These are phyloP conservation scores for Eutrema salsugineum DNA, from an alignment of 441 rosid species.

Conservation along the genomic window DNA sequence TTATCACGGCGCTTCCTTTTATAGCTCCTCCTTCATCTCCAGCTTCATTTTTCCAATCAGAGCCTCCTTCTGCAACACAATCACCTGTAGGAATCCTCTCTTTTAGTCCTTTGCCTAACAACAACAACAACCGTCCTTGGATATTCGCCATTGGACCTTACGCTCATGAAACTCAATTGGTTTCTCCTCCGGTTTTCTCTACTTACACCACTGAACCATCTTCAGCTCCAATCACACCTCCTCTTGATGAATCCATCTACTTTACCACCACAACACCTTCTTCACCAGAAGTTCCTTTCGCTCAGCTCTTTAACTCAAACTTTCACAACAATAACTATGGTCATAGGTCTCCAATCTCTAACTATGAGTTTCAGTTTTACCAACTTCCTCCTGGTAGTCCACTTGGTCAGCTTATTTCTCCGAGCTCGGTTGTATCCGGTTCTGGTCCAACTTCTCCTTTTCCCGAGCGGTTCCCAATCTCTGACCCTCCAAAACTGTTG, in stretches of 20 bases:
- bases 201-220: conserved; percentile 93
- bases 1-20: conserved; percentile 56
- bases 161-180: conserved; percentile 88
- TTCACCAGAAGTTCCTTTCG: conserved; percentile 97
- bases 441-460: conserved; percentile 94
- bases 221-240: conserved; percentile 93
- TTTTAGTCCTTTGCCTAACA: conserved; percentile 49
- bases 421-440: conserved; percentile 81
- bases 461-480: conserved; percentile 45
- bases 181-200: conserved; percentile 92
- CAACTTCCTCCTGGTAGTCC: conserved; percentile 97
- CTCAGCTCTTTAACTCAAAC: conserved; percentile 66
- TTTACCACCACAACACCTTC: conserved; percentile 74
- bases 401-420: conserved; percentile 83
- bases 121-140: conserved; percentile 53
- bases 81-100: conserved; percentile 74
- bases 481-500: conserved; percentile 64
- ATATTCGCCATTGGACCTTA: conserved; percentile 95
- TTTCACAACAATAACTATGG: conserved; percentile 34
- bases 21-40: conserved; percentile 98
- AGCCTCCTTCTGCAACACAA: conserved; percentile 79
- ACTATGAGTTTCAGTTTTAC: conserved; percentile 75
- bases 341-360: conserved; percentile 46
- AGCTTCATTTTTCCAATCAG: conserved; percentile 89
- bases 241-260: conserved; percentile 68